Conservation (phyloP, 2,329 filamentous ascomycete species). For the Penicillium sp. region DNA sequence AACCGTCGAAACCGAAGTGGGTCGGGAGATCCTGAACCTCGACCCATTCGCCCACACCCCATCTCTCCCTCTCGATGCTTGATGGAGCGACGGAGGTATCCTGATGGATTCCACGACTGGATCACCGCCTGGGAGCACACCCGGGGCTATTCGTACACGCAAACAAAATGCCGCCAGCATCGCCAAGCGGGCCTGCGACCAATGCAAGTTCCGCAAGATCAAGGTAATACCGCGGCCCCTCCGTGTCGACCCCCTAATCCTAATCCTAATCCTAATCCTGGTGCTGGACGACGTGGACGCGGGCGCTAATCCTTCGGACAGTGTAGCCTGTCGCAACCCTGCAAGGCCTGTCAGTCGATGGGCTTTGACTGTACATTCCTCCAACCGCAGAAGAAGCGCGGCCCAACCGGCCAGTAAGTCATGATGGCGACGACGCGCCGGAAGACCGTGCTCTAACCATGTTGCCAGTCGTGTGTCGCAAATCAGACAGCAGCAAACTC, state of each 20-base stretch:
- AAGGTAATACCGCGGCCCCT: slow-evolving; percentile 30
- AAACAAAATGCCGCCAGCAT: slow-evolving; percentile 28
- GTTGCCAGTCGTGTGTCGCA: slow-evolving; percentile 40
- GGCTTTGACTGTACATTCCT: slow-evolving; percentile 48
- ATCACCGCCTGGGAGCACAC: slow-evolving; percentile 21
- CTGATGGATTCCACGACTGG: slow-evolving; percentile 31
- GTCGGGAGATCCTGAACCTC: slow-evolving; percentile 22
- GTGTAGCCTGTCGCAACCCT: slow-evolving; percentile 47
- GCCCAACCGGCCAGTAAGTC: slow-evolving; percentile 43
- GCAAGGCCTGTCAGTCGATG: slow-evolving; percentile 42
- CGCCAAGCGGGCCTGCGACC: slow-evolving; percentile 46
- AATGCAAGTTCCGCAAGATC: slow-evolving; percentile 46
- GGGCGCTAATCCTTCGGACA: slow-evolving; percentile 24
- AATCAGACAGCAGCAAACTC: slow-evolving; percentile 41
- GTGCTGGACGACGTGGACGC: not conserved
- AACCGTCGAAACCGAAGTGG: slow-evolving; percentile 3
- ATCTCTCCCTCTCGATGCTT: slow-evolving; percentile 3
- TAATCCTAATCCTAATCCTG: not conserved
- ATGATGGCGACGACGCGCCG: slow-evolving; percentile 1
- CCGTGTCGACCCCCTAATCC: slow-evolving; percentile 6
- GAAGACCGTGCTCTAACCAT: slow-evolving; percentile 8
- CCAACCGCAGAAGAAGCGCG: slow-evolving; percentile 48
- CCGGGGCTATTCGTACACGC: slow-evolving; percentile 30
- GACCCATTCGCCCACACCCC: not conserved
- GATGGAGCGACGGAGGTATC: slow-evolving; percentile 21